phyloP scores from a whole-genome alignment of 768 basidiomycete species.

The Dacryopinax primogenitus region DNA sequence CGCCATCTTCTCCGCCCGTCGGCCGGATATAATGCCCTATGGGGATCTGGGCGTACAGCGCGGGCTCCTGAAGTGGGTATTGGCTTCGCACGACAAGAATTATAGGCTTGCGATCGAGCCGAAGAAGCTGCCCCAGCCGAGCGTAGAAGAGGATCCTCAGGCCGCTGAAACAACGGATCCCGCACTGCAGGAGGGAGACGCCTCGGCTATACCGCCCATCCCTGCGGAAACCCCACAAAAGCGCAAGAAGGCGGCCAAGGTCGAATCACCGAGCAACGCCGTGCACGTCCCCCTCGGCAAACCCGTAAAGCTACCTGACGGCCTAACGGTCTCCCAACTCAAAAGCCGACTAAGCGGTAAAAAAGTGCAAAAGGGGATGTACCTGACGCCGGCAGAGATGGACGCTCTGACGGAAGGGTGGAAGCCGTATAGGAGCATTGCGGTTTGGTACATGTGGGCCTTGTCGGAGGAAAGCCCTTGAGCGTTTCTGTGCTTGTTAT shows the following conservation, averaged over 20 bases:
- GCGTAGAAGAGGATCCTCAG: background rate
- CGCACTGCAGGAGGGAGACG: constrained; percentile 7
- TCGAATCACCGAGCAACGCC: constrained; percentile 7
- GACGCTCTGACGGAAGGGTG: constrained; percentile 58
- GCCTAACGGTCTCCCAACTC: constrained; percentile 43
- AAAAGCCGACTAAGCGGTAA: constrained; percentile 52
- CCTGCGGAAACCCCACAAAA: constrained; percentile 19
- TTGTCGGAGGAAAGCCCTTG: constrained; percentile 36
- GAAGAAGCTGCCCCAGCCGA: background rate
- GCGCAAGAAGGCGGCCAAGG: constrained; percentile 20
- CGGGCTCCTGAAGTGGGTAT: constrained; percentile 26
- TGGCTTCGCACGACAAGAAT: constrained; percentile 20
- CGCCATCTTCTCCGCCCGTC: constrained; percentile 71
- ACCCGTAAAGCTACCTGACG: constrained; percentile 41
- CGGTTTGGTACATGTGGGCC: constrained; percentile 88
- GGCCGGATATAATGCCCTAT: constrained; percentile 66
- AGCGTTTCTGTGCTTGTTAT: background rate
- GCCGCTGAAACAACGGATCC: background rate
- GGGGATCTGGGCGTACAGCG: constrained; percentile 74
- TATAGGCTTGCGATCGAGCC: background rate
- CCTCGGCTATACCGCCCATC: constrained; percentile 15
- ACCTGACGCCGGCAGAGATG: constrained; percentile 71
- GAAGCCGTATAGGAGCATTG: constrained; percentile 72
- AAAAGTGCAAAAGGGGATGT: constrained; percentile 61
- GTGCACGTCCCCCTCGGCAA: constrained; percentile 21